These are phyloP conservation scores for Stylosanthes scabra DNA, from an alignment of 331 rosid genomes.

Conservation along the genomic window DNA sequence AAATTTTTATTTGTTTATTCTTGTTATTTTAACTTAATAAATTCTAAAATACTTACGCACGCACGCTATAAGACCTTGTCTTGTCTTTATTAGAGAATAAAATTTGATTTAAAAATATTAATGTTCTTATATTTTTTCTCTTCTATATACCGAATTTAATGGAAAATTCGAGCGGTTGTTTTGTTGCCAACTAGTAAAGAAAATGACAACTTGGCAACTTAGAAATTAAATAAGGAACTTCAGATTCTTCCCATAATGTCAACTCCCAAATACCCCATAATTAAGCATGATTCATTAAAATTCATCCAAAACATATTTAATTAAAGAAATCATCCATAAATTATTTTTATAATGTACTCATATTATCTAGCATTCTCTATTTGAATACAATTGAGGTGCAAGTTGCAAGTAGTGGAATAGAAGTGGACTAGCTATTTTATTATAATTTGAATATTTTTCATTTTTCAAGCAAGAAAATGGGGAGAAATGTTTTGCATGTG, in stretches of 20 bases:
- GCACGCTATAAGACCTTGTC: not conserved
- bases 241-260: conserved; percentile 13
- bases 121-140: not conserved
- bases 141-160: not conserved
- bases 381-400: conserved; percentile 20
- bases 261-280: not conserved
- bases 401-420: conserved; percentile 23
- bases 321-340: not conserved
- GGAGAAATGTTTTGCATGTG: conserved; percentile 23
- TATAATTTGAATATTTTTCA: conserved; percentile 19
- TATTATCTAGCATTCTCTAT: not conserved
- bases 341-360: not conserved
- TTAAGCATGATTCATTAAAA: conserved; percentile 10
- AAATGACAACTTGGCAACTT: conserved; percentile 32
- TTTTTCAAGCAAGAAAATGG: conserved; percentile 18
- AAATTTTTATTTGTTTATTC: too few relatives aligned
- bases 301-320: not conserved
- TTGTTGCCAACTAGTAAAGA: conserved; percentile 23
- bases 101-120: too few relatives aligned
- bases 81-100: too few relatives aligned
- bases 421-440: not conserved
- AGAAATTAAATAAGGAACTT: not conserved
- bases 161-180: conserved; percentile 2
- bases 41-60: not conserved
- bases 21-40: not conserved